Percentiles rank a stretch among this genome's conserved stretches.
Evolutionary conservation across 331 rosid genomes (phyloP).

Genomic region (Acacia pycnantha): DNA sequence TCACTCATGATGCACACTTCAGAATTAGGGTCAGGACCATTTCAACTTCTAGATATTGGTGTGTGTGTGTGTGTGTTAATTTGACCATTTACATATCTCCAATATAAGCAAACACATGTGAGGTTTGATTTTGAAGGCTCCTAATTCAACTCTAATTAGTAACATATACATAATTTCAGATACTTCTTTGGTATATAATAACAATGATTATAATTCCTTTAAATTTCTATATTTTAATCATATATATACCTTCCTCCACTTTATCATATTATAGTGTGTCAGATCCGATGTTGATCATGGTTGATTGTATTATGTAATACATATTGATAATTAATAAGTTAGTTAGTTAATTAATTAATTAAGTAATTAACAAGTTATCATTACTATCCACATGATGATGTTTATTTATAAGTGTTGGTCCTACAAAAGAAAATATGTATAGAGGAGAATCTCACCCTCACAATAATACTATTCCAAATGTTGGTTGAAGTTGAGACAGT

Average conservation of each 20-base stretch:
- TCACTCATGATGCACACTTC: not conserved
- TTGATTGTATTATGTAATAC: constrained; percentile 15
- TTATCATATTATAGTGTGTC: constrained; percentile 2
- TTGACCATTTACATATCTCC: not conserved
- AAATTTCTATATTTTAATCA: not conserved
- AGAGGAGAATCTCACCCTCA: constrained; percentile 40
- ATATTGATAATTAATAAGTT: not conserved
- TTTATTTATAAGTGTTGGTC: constrained; percentile 30
- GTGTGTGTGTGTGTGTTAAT: not conserved
- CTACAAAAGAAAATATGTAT: constrained; percentile 29
- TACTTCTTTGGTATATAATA: not conserved
- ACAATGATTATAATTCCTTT: not conserved
- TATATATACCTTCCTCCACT: constrained; percentile 6
- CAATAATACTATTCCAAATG: constrained; percentile 67
- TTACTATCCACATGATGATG: not conserved
- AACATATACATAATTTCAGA: not conserved
- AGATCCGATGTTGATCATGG: constrained; percentile 42
- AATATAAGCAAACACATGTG: not conserved
- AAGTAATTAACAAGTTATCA: constrained; percentile 12
- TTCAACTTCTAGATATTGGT: not conserved
- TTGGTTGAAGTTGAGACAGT: constrained; percentile 64
- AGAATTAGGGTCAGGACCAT: not conserved
- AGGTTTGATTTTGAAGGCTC: not conserved
- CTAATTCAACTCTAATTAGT: not conserved
- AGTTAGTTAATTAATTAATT: not conserved